phyloP scores from a whole-genome alignment of 495 filamentous ascomycete species.

The Podospora fimiseda region DNA sequence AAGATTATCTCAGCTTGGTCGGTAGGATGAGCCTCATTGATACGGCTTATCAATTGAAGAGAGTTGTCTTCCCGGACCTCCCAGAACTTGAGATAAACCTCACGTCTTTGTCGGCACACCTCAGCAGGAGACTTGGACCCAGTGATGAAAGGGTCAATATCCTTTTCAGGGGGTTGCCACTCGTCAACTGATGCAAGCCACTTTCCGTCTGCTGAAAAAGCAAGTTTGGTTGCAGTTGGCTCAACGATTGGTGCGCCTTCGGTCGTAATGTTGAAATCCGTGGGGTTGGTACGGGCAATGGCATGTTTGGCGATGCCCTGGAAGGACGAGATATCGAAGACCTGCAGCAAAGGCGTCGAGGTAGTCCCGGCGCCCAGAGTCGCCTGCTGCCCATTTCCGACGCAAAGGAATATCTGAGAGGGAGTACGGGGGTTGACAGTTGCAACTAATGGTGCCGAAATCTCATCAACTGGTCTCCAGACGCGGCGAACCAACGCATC shows the following conservation, averaged over 20 bases:
- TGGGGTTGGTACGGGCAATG: slow-evolving; percentile 78
- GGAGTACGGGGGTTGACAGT: slow-evolving; percentile 33
- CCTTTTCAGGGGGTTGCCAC: slow-evolving; percentile 68
- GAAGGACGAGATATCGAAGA: slow-evolving; percentile 69
- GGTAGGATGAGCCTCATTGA: slow-evolving; percentile 72
- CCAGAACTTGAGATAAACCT: slow-evolving; percentile 90
- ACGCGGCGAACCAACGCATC: slow-evolving; percentile 36
- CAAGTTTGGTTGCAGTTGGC: slow-evolving; percentile 66
- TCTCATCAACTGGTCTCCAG: slow-evolving; percentile 28
- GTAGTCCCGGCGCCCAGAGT: slow-evolving; percentile 30
- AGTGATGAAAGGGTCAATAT: slow-evolving; percentile 46
- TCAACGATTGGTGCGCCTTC: slow-evolving; percentile 61
- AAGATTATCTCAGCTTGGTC: slow-evolving; percentile 53
- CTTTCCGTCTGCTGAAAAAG: slow-evolving; percentile 67
- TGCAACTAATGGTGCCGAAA: slow-evolving; percentile 26
- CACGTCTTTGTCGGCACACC: slow-evolving; percentile 47
- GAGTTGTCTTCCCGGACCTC: slow-evolving; percentile 56
- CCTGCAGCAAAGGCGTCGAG: slow-evolving; percentile 56
- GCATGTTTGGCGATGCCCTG: slow-evolving; percentile 77
- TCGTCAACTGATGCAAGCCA: slow-evolving; percentile 92
- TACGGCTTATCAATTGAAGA: slow-evolving; percentile 71
- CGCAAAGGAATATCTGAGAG: slow-evolving; percentile 39
- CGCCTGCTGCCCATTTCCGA: slow-evolving; percentile 42
- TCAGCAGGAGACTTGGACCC: slow-evolving; percentile 30
- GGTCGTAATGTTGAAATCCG: slow-evolving; percentile 66